Evolutionary conservation across 2,329 filamentous ascomycete genomes (phyloP), one percentile per base, ranked within the genome.

Genomic region (Hymenoscyphus linearis): DNA sequence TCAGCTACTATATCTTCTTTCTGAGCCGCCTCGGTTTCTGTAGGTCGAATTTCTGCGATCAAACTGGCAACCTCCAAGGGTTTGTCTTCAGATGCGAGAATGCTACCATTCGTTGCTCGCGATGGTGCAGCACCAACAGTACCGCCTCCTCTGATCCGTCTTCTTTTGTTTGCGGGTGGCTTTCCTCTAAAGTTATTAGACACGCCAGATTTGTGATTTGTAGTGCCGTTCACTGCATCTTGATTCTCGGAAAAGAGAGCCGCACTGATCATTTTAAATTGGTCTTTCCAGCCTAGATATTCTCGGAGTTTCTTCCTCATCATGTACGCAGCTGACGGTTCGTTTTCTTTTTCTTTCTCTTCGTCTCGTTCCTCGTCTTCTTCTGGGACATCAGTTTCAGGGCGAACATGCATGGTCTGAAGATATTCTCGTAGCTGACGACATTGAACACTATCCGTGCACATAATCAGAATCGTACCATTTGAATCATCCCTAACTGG

Each of bases 401-500:
- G 81, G 59, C 83, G 85, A 31, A 93, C 82, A 71, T 96, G 85
- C 91, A 96, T 97, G 6, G 86, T 92, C 73, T 96, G 89, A 22
- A 99, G 78, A 72, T 93, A 98, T 72, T 98, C 93, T 65, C 91
- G 86, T 50, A 99, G 79, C 69, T 99, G 95, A 14, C 89, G 84
- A 71, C 91, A 96, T 9, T 91, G 96, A 60, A 87, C 85, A 60
- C 90, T 86, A 69, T 96, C 93, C 27, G 88, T 88, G 72, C 93
- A 98, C 95, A 99, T 98, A 73, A 99, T 91, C 36, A 99, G 78
- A 56, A 96, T 91, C 2, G 90, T 91, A n/a, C 90, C 90, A 71
- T 92, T 96, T 0, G 92, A 96, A 69, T 92, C 90, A 73, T 95
- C 91, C 60, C 84, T 81, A n/a, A 81, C 77, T 9, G 80, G 78